A percentile compares a stretch with the other conserved stretches of the same genome.
Conservation (phyloP, 345 rosid genomes). For the Geranium rotundifolium region DNA sequence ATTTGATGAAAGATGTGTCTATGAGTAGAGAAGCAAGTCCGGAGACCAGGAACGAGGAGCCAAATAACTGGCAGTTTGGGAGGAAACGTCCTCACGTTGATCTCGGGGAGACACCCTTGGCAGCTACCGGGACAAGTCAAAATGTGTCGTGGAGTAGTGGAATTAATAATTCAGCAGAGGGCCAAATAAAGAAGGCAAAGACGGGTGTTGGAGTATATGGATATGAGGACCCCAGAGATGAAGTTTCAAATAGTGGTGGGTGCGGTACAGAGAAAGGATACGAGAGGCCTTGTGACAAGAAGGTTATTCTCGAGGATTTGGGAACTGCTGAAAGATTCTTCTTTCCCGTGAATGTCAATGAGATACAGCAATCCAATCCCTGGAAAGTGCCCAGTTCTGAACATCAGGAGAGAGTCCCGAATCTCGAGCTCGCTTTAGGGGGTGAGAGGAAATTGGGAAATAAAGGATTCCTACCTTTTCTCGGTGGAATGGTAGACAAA, state of each 20-base stretch:
- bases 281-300: slow-evolving; percentile 14
- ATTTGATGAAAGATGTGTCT: slow-evolving; percentile 16
- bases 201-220: slow-evolving; percentile 26
- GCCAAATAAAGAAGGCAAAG: slow-evolving; percentile 44
- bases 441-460: slow-evolving; percentile 41
- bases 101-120: slow-evolving; percentile 13
- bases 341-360: slow-evolving; percentile 49
- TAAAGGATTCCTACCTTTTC: slow-evolving; percentile 47
- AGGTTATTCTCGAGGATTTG: slow-evolving; percentile 26
- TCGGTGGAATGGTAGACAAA: slow-evolving; percentile 30
- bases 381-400: no score
- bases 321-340: slow-evolving; percentile 49
- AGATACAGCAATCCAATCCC: slow-evolving; percentile 6
- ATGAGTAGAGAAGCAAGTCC: slow-evolving; percentile 18
- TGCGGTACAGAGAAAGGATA: slow-evolving; percentile 15
- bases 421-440: slow-evolving; percentile 88
- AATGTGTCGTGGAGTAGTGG: no score
- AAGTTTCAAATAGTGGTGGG: slow-evolving; percentile 21
- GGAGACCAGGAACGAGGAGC: slow-evolving; percentile 16
- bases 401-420: slow-evolving; percentile 35
- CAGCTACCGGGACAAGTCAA: no score
- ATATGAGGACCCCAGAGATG: slow-evolving; percentile 8
- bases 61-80: slow-evolving; percentile 20
- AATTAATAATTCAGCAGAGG: slow-evolving; percentile 6
- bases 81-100: slow-evolving; percentile 35